phyloP scores from a whole-genome alignment of 2,329 filamentous ascomycete genomes.

The Hypoxylon sp. region DNA sequence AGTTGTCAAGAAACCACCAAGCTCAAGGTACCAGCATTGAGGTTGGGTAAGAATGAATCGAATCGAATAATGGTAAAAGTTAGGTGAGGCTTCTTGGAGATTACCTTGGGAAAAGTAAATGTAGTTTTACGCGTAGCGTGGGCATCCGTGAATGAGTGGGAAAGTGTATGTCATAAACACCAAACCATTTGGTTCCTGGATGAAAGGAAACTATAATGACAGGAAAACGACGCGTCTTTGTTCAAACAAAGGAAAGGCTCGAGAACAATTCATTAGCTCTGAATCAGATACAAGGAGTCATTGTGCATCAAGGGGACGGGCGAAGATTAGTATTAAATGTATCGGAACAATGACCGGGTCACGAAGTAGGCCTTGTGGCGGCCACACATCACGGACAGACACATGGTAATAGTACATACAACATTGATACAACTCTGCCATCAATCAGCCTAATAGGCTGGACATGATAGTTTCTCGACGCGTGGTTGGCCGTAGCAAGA shows the following conservation, averaged over 20 bases:
- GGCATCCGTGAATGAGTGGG: constrained; percentile 18
- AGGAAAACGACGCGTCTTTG: constrained; percentile 26
- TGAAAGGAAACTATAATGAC: constrained; percentile 36
- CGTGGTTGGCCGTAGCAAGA: constrained; percentile 43
- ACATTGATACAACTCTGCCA: constrained; percentile 32
- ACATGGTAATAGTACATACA: constrained; percentile 15
- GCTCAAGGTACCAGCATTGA: constrained; percentile 52
- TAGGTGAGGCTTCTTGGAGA: constrained; percentile 17
- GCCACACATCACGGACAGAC: constrained; percentile 28
- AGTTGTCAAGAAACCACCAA: constrained; percentile 35
- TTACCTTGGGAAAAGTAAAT: constrained; percentile 5
- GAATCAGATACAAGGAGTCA: constrained; percentile 39
- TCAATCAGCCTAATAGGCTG: constrained; percentile 32
- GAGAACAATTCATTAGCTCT: constrained; percentile 37
- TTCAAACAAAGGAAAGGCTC: constrained; percentile 45
- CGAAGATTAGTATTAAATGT: constrained; percentile 39
- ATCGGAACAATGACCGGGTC: constrained; percentile 31
- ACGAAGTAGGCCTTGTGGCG: constrained; percentile 21
- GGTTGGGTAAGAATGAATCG: constrained; percentile 36
- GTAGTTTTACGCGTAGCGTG: constrained; percentile 15
- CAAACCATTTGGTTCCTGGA: constrained; percentile 23
- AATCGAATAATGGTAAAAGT: constrained; percentile 28
- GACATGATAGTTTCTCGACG: constrained; percentile 30
- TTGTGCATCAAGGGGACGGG: constrained; percentile 40
- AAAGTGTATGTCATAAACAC: constrained; percentile 40